Evolutionary conservation across 108 stramenopile species (phyloP).

Genomic region (Poteriospumella lacustris): DNA sequence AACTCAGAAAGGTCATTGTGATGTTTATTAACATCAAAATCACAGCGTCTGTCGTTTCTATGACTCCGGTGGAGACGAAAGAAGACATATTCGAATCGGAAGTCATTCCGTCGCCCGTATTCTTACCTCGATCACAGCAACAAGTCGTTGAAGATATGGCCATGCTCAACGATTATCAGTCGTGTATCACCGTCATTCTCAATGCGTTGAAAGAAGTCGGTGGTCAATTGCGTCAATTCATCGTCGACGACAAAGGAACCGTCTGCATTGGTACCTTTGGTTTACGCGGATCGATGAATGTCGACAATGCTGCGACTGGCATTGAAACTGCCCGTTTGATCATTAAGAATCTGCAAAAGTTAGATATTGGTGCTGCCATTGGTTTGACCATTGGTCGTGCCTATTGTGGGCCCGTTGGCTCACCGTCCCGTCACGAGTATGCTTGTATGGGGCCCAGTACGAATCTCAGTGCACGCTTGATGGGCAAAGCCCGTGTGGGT

Average conservation of each 20-base stretch:
- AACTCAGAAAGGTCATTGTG: too few species aligned
- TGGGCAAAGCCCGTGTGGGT: constrained; percentile 40
- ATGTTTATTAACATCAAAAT: too few species aligned
- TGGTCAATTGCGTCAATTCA: constrained; percentile 34
- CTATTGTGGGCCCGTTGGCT: constrained; percentile 37
- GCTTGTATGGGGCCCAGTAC: constrained; percentile 34
- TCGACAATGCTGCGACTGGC: constrained; percentile 33
- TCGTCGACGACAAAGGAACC: constrained; percentile 40
- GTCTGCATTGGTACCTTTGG: constrained; percentile 36
- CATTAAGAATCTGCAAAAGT: constrained; percentile 27
- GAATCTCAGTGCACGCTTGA: constrained; percentile 43
- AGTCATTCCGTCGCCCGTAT: too few species aligned
- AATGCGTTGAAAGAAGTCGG: too few species aligned
- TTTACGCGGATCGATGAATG: constrained; percentile 5
- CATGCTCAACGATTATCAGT: too few species aligned
- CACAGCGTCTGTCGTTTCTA: too few species aligned
- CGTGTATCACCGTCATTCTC: too few species aligned
- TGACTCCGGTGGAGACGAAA: too few species aligned
- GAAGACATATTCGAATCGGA: too few species aligned
- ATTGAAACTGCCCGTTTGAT: constrained; percentile 41
- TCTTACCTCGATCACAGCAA: too few species aligned
- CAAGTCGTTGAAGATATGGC: too few species aligned
- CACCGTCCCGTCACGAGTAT: constrained; percentile 33
- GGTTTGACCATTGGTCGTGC: constrained; percentile 37
- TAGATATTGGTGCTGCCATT: constrained; percentile 30